Base-by-base conservation (phyloP, 768 basidiomycete genomes). In the Macrolepiota fuliginosa region DNA sequence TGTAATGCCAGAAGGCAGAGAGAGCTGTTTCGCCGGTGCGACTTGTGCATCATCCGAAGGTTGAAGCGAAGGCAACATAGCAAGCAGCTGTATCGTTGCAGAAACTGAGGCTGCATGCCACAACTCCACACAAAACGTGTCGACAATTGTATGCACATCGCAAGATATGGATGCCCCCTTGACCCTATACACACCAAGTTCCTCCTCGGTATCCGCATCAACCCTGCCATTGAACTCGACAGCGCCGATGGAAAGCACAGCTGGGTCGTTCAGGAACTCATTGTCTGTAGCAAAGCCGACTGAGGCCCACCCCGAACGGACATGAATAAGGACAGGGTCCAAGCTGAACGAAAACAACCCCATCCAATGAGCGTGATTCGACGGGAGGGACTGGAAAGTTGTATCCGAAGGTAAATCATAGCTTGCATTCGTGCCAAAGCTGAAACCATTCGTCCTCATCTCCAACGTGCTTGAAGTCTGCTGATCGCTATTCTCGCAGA, bases 221-320 rank as follows among this genome's bases (percentile, higher is more conserved):
- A 86, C 76, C 42, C 77, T 75, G 11, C 85, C 88, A 6, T 81
- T 68, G 17, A 82, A 64, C 65, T 89, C 83, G 12, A 91, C 56
- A 0, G 78, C 73, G 45, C 89, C 89, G 47, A 90, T 64, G 3
- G 85, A 86, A 13, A 90, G 65, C 2, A 90, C 61, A 0, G 72
- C 77, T 50, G 83, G 84, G 63, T 84, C 82, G 53, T 79, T 76
- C 62, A 74, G 62, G 61, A 73, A 77, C 45, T 78, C 76, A 19
- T 73, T 67, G 60, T 79, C 79, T 10, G 76, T 72, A 15, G 74
- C 61, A 39, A 64, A 68, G 32, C 67, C 67, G 37, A 70, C 65
- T 54, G 69, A 65, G 25, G 69, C 58, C 61, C 68, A 71, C 40
- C 65, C 78, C 4, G 79, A 75, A 46, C 79, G 78, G n/a, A 87